These are phyloP conservation scores for Nematocida sp. DNA, from an alignment of 371 early-diverging fungal genomes.

Conservation along the genomic window DNA sequence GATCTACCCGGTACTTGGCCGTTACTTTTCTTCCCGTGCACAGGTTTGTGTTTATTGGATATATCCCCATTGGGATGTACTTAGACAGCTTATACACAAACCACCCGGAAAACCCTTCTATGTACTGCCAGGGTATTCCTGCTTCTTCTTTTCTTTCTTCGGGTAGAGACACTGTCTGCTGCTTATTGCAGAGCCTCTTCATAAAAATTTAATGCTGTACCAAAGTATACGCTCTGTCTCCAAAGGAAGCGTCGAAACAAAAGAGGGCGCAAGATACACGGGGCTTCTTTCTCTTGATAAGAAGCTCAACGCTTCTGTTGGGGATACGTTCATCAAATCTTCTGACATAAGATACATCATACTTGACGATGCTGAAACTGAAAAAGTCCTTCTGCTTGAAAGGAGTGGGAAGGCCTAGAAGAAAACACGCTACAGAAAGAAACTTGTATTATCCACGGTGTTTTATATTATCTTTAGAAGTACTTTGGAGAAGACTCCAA, in stretches of 20 bases:
- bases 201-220: slow-evolving; percentile 48
- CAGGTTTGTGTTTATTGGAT: background rate
- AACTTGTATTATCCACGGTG: too few species aligned
- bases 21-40: slow-evolving; percentile 5
- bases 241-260: slow-evolving; percentile 2
- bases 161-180: background rate
- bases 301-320: background rate
- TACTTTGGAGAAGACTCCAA: slow-evolving; percentile 32
- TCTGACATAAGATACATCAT: slow-evolving; percentile 24
- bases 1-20: slow-evolving; percentile 10
- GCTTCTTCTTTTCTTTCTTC: background rate
- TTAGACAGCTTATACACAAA: slow-evolving; percentile 31
- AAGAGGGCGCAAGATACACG: background rate
- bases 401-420: background rate
- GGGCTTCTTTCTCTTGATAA: slow-evolving; percentile 4
- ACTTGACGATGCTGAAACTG: slow-evolving; percentile 2
- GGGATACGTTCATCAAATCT: background rate
- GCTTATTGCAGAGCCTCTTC: slow-evolving; percentile 36
- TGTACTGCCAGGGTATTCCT: slow-evolving; percentile 4
- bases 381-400: background rate
- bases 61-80: slow-evolving; percentile 19
- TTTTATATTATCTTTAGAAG: slow-evolving; percentile 16
- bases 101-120: slow-evolving; percentile 40
- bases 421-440: too few species aligned
- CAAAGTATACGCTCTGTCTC: slow-evolving; percentile 8